phyloP scores from a whole-genome alignment of 2,329 filamentous ascomycete species.

The Paraconiothyrium brasiliense region DNA sequence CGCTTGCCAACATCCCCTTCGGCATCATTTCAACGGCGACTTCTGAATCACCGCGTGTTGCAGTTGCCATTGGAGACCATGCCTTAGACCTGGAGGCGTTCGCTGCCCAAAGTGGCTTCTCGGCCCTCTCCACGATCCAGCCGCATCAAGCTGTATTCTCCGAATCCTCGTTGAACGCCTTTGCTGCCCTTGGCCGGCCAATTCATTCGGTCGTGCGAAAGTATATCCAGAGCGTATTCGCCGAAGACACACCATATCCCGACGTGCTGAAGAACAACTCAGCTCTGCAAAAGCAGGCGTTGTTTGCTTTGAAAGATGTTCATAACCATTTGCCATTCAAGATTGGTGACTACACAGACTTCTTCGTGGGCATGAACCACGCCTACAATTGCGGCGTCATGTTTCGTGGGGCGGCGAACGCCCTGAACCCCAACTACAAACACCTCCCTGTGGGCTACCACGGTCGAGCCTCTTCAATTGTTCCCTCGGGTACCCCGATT shows the following conservation, averaged over 20 bases:
- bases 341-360: slow-evolving; percentile 86
- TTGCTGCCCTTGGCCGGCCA: slow-evolving; percentile 75
- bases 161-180: slow-evolving; percentile 73
- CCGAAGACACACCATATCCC: slow-evolving; percentile 66
- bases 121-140: slow-evolving; percentile 64
- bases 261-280: slow-evolving; percentile 71
- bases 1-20: slow-evolving; percentile 82
- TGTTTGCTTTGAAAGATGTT: slow-evolving; percentile 68
- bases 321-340: slow-evolving; percentile 77
- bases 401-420: slow-evolving; percentile 76
- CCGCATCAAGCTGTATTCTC: slow-evolving; percentile 70
- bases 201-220: slow-evolving; percentile 74
- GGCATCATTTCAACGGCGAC: slow-evolving; percentile 76
- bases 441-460: slow-evolving; percentile 86
- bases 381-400: slow-evolving; percentile 76
- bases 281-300: slow-evolving; percentile 63
- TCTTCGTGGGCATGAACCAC: slow-evolving; percentile 83
- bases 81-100: slow-evolving; percentile 75
- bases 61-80: slow-evolving; percentile 76
- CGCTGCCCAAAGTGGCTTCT: slow-evolving; percentile 67
- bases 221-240: slow-evolving; percentile 74
- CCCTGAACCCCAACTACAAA: slow-evolving; percentile 82
- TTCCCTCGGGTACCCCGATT: slow-evolving; percentile 77
- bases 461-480: slow-evolving; percentile 77
- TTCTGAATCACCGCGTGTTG: slow-evolving; percentile 67